These are phyloP conservation scores for Dothistroma septosporum DNA, from an alignment of 2,329 filamentous ascomycete species.

Conservation along the genomic window DNA sequence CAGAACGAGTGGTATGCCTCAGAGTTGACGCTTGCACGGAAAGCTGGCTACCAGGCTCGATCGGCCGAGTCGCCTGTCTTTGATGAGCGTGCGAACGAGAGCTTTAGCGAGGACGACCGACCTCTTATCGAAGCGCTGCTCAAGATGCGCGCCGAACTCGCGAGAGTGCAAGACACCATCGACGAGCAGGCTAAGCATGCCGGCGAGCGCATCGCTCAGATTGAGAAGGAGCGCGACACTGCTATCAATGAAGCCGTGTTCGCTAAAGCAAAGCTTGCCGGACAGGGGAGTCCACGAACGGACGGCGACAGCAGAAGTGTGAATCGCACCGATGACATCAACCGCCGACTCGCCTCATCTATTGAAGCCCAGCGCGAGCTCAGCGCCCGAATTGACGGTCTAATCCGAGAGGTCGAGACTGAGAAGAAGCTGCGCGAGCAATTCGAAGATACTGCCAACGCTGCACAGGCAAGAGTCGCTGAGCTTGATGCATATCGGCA, in stretches of 20 bases:
- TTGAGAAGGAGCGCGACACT: conserved; percentile 88
- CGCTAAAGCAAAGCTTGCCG: conserved; percentile 86
- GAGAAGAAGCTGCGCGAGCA: conserved; percentile 77
- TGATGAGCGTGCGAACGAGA: conserved; percentile 71
- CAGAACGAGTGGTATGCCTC: conserved; percentile 97
- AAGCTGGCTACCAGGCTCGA: conserved; percentile 75
- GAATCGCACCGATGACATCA: conserved; percentile 70
- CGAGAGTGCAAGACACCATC: conserved; percentile 83
- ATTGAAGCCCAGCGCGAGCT: conserved; percentile 75
- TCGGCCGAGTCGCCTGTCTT: conserved; percentile 58
- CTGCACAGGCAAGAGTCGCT: conserved; percentile 74
- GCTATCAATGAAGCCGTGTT: conserved; percentile 95
- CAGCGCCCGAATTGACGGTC: conserved; percentile 67
- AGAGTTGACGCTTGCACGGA: conserved; percentile 84
- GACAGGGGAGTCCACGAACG: conserved; percentile 58
- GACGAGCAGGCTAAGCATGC: conserved; percentile 83
- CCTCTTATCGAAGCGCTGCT: conserved; percentile 88
- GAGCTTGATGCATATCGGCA: conserved; percentile 83
- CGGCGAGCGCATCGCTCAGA: conserved; percentile 84
- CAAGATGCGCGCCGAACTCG: conserved; percentile 82
- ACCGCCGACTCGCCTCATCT: conserved; percentile 75
- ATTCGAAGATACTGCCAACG: conserved; percentile 81
- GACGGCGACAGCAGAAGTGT: conserved; percentile 50
- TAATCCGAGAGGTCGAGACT: conserved; percentile 67
- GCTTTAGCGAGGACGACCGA: conserved; percentile 86